phyloP scores from a whole-genome alignment of 805 yeast species.

The Lipomyces sp. region DNA sequence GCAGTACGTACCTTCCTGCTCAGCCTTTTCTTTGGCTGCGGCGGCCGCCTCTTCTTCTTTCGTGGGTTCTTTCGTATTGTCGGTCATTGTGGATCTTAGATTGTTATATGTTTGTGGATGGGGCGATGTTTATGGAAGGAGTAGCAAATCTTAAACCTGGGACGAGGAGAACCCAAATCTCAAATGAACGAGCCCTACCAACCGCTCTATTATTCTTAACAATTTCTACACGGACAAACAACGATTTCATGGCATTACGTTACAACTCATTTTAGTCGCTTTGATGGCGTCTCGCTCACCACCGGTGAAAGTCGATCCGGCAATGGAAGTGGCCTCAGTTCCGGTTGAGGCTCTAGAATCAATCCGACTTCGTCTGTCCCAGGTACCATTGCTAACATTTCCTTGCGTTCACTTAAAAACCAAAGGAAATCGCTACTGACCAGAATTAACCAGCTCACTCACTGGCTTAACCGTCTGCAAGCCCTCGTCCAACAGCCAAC shows the following conservation, averaged over 20 bases:
- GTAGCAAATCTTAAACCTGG: background rate
- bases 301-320: conserved; percentile 20
- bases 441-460: conserved; percentile 11
- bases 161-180: background rate
- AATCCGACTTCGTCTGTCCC: conserved; percentile 64
- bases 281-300: conserved; percentile 1
- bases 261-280: background rate
- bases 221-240: no score
- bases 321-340: conserved; percentile 48
- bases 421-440: background rate
- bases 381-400: conserved; percentile 42
- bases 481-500: conserved; percentile 33
- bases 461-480: conserved; percentile 31
- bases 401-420: no score
- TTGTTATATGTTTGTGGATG: background rate
- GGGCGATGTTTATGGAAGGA: background rate
- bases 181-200: no score
- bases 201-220: no score
- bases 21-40: conserved; percentile 29
- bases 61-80: conserved; percentile 18
- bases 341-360: conserved; percentile 69
- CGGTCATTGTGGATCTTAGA: background rate
- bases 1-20: conserved; percentile 29
- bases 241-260: background rate
- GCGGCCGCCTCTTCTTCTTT: conserved; percentile 36